A percentile compares a stretch with the other conserved stretches of the same genome.
phyloP scores from a whole-genome alignment of 108 stramenopile genomes.

The Epithemia pelagica region DNA sequence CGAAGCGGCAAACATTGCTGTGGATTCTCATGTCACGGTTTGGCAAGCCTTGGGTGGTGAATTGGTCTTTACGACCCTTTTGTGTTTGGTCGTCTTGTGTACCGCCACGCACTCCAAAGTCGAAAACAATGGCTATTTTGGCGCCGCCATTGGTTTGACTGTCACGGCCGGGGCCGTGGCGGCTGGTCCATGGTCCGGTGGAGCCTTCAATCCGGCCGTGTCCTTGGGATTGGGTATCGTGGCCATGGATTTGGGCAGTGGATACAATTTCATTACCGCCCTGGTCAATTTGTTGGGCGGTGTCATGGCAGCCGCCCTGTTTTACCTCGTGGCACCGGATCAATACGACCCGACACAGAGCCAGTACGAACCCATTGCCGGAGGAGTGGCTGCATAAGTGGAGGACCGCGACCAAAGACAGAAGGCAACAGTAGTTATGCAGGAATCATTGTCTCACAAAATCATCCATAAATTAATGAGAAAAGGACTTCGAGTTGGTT shows the following conservation, averaged over 20 bases:
- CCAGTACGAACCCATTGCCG: no score
- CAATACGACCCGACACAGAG: no score
- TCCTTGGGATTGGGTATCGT: slow-evolving; percentile 21
- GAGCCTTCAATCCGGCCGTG: slow-evolving; percentile 28
- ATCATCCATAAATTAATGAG: no score
- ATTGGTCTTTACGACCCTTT: slow-evolving; percentile 7
- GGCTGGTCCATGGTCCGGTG: slow-evolving; percentile 19
- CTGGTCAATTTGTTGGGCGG: slow-evolving; percentile 5
- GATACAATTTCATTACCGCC: background rate
- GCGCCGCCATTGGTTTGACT: slow-evolving; percentile 20
- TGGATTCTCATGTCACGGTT: background rate
- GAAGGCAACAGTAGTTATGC: no score
- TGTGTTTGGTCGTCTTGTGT: slow-evolving; percentile 20
- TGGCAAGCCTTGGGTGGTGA: background rate
- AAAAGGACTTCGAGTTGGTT: no score
- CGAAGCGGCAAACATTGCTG: background rate
- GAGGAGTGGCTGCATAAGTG: no score
- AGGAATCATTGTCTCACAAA: no score
- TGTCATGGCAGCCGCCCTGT: background rate
- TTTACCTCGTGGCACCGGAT: slow-evolving; percentile 4
- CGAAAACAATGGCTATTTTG: slow-evolving; percentile 19
- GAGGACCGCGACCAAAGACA: no score
- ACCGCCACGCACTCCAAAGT: slow-evolving; percentile 18
- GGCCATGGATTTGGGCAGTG: background rate
- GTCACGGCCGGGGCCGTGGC: slow-evolving; percentile 20